phyloP scores from a whole-genome alignment of 176 grass and related monocot species.

The Chrysopogon serrulatus region DNA sequence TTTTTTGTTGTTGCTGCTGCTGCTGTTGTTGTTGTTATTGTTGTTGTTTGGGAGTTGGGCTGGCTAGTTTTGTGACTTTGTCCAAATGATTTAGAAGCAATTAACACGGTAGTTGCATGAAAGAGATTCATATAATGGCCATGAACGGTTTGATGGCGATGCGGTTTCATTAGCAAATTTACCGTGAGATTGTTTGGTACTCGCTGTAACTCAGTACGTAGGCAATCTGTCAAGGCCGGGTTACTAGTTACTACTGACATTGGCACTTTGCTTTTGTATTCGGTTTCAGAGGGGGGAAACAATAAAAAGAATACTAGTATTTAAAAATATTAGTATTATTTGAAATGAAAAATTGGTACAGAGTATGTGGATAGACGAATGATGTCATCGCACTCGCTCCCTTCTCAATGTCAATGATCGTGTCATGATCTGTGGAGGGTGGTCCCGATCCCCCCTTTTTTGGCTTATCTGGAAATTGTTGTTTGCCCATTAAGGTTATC shows the following conservation, averaged over 20 bases:
- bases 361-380: constrained; percentile 10
- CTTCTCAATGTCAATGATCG: constrained; percentile 4
- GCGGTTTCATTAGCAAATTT: background rate
- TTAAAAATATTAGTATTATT: background rate
- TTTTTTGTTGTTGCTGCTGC: too few relatives aligned
- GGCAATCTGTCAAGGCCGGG: background rate
- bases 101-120: background rate
- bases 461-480: constrained; percentile 8
- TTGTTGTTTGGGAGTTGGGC: too few relatives aligned
- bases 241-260: background rate
- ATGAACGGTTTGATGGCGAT: background rate
- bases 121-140: background rate
- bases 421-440: background rate
- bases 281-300: background rate
- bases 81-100: background rate
- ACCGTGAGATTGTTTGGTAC: background rate
- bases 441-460: background rate
- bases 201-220: background rate
- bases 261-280: background rate
- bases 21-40: too few relatives aligned
- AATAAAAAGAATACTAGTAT: too few relatives aligned
- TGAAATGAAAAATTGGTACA: background rate
- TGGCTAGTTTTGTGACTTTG: background rate
- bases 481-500: background rate
- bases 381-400: background rate